Evolutionary conservation across 129 eudicot genomes (phyloP), one percentile per base, ranked within the genome.

Genomic region (Flaveria brownii): DNA sequence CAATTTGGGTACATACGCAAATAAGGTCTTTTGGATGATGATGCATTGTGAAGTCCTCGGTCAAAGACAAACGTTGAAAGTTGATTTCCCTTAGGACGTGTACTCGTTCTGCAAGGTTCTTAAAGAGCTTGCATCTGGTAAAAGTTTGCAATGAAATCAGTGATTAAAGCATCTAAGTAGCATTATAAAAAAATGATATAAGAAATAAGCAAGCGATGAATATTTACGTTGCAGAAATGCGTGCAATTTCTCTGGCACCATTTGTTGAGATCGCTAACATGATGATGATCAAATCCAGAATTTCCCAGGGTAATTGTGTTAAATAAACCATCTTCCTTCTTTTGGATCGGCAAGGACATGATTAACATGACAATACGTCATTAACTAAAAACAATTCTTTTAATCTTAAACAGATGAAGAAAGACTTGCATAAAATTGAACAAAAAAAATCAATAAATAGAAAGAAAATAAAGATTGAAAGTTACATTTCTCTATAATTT

Each of bases 1-100:
- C 79, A 55, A 39, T 47, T 54, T 67, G 75, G 60, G 79, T 78
- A 74, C 70, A 74, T 30, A 57, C n/a, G 5, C 61, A 74, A 56
- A 80, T 51, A 52, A 74, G 63, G 60, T 64, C 74, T n/a, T 65
- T 26, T 8, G 18, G 23, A 14, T 74, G 79, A 56, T 66, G 84
- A 41, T 80, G 79, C 71, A 1, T 43, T 2, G 25, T 14, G 23
- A 6, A 57, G 17, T 74, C 54, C 23, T 20, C 55, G 4, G 23
- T n/a, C 6, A 22, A 22, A 50, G 62, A 28, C 75, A 80, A 74
- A 54, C 74, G 6, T 1, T 17, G 14, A 56, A 80, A 80, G 18
- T 57, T 55, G 63, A 80, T 60, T 1, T 14, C 43, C 54, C 65
- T 66, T 28, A 55, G 36, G 20, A 80, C 9, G 10, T 13, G 5